Conservation (phyloP, 306 rosid genomes). For the Lithocarpus polystachyus region DNA sequence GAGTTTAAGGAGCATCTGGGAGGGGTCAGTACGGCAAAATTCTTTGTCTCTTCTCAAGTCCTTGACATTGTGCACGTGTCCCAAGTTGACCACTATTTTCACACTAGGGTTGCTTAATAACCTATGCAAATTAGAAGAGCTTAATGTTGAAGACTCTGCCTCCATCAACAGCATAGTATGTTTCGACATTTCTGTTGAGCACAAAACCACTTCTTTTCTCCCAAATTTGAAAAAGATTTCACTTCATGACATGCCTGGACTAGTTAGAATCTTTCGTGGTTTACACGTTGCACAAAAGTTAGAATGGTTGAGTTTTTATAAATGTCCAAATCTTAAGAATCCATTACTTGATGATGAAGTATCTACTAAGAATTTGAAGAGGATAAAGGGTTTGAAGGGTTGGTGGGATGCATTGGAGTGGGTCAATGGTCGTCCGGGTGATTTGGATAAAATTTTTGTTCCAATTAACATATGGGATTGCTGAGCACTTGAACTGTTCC, state of each 20-base stretch:
- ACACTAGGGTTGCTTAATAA: too few species aligned
- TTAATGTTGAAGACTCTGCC: slow-evolving; percentile 19
- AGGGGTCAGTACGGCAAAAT: too few species aligned
- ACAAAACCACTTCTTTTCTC: neutral
- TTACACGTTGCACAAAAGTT: neutral
- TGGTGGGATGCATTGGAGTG: slow-evolving; percentile 22
- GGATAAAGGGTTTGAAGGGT: slow-evolving; percentile 6
- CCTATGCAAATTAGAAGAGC: too few species aligned
- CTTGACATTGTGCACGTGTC: too few species aligned
- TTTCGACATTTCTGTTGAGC: neutral
- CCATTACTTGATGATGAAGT: neutral
- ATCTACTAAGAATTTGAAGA: neutral
- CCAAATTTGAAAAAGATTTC: slow-evolving; percentile 1
- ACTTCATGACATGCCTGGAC: slow-evolving; percentile 4
- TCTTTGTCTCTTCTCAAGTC: too few species aligned
- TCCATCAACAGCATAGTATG: neutral
- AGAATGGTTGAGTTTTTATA: slow-evolving; percentile 6
- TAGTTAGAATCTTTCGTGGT: slow-evolving; percentile 14
- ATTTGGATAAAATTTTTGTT: neutral
- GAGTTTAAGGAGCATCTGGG: too few species aligned
- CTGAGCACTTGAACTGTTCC: neutral
- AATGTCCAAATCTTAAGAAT: slow-evolving; percentile 13
- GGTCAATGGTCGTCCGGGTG: neutral
- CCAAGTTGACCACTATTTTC: too few species aligned
- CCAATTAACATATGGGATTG: neutral